A percentile compares a stretch with the other conserved stretches of the same genome.
phyloP scores from a whole-genome alignment of 2,329 filamentous ascomycete genomes.

The Colletotrichum ledebouriae region DNA sequence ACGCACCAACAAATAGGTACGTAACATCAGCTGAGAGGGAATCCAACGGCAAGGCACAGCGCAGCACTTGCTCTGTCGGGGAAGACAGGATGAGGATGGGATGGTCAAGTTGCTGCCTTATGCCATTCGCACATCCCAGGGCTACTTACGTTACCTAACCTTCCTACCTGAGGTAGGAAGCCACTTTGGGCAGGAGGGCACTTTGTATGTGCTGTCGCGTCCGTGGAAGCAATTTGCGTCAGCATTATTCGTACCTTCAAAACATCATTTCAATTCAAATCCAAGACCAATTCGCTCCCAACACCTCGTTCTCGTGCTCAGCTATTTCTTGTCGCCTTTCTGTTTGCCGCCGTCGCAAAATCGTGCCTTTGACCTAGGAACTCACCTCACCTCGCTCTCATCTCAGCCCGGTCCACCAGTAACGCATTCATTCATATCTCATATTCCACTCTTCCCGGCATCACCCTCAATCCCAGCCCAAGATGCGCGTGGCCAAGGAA shows the following conservation, averaged over 20 bases:
- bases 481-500: constrained; percentile 43
- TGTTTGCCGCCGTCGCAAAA: too few relatives aligned
- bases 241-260: constrained; percentile 33
- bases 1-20: constrained; percentile 7
- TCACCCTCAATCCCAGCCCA: constrained; percentile 23
- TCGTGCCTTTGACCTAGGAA: too few relatives aligned
- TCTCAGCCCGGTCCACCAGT: too few relatives aligned
- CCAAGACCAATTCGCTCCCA: too few relatives aligned
- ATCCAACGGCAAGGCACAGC: too few relatives aligned
- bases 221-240: constrained; percentile 26
- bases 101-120: not conserved
- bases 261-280: not conserved
- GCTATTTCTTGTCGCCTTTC: too few relatives aligned
- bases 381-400: too few relatives aligned
- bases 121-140: constrained; percentile 2
- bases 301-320: too few relatives aligned
- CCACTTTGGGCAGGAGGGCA: too few relatives aligned
- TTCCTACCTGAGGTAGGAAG: not conserved
- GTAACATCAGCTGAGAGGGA: too few relatives aligned
- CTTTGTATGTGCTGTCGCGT: constrained; percentile 28
- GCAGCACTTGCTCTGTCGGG: too few relatives aligned
- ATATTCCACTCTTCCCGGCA: constrained; percentile 6
- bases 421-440: constrained; percentile 5
- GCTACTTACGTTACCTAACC: too few relatives aligned
- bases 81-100: not conserved